Evolutionary conservation across 1,284 basidiomycete genomes (phyloP).

Genomic region (Crucibulum parvulum): DNA sequence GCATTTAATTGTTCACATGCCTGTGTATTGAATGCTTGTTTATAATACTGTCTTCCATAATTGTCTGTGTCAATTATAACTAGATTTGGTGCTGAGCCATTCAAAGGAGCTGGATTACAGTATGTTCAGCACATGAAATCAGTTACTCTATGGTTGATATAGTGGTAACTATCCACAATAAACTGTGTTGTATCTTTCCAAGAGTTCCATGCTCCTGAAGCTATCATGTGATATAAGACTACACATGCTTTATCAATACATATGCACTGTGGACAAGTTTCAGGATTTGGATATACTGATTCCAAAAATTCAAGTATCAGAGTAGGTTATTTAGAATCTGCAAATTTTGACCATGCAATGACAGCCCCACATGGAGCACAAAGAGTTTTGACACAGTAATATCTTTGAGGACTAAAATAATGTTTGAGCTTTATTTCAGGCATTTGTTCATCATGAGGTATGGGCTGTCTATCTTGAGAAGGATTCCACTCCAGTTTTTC

Average conservation of each 20-base stretch:
- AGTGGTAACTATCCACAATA: slow-evolving; percentile 25
- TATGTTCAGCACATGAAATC: slow-evolving; percentile 9
- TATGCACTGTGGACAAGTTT: slow-evolving; percentile 20
- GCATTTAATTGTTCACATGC: too few relatives aligned
- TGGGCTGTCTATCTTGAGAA: background rate
- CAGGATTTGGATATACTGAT: slow-evolving; percentile 15
- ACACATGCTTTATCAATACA: slow-evolving; percentile 28
- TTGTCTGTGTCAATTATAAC: too few relatives aligned
- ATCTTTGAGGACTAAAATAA: slow-evolving; percentile 20
- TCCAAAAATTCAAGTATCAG: slow-evolving; percentile 25
- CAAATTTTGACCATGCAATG: slow-evolving; percentile 30
- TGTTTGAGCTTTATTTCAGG: slow-evolving; percentile 14
- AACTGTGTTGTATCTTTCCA: slow-evolving; percentile 18
- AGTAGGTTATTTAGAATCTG: slow-evolving; percentile 27
- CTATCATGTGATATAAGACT: slow-evolving; percentile 16
- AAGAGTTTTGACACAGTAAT: slow-evolving; percentile 25
- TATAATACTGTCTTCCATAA: too few relatives aligned
- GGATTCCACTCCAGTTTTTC: slow-evolving; percentile 22
- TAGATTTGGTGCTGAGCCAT: too few relatives aligned
- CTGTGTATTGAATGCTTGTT: background rate
- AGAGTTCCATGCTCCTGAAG: slow-evolving; percentile 9
- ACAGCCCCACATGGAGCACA: slow-evolving; percentile 28
- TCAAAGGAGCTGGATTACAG: too few relatives aligned
- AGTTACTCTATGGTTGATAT: slow-evolving; percentile 15
- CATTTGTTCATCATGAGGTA: slow-evolving; percentile 20